phyloP scores from a whole-genome alignment of 2,329 filamentous ascomycete genomes.

The Alternaria burnsii region DNA sequence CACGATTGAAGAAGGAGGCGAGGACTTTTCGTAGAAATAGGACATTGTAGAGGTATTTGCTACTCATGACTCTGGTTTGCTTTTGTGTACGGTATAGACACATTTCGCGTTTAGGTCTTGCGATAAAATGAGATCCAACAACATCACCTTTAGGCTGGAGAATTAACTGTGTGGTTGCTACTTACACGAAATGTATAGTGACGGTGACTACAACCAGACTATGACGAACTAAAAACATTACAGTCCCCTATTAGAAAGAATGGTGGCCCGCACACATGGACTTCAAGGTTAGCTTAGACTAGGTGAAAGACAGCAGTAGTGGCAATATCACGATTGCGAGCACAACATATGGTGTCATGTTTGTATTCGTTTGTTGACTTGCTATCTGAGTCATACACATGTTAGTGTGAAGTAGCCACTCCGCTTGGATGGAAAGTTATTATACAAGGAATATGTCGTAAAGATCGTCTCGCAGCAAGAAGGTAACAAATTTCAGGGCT shows the following conservation, averaged over 20 bases:
- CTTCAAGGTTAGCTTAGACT: not conserved
- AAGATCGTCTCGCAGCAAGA: constrained; percentile 4
- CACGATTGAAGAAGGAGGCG: constrained; percentile 74
- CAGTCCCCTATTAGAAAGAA: not conserved
- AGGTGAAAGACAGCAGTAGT: not conserved
- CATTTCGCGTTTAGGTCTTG: not conserved
- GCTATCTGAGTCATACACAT: not conserved
- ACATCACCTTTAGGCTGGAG: not conserved
- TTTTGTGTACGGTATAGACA: not conserved
- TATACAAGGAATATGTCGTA: constrained; percentile 8
- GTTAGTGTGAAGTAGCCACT: constrained; percentile 3
- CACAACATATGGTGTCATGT: not conserved
- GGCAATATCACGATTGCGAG: not conserved
- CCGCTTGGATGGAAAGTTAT: not conserved
- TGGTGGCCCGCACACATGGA: not conserved
- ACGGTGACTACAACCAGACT: not conserved
- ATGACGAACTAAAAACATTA: not conserved
- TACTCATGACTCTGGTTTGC: not conserved
- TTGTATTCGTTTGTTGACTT: not conserved
- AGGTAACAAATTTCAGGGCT: not conserved
- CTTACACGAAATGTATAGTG: not conserved
- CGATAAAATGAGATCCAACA: not conserved
- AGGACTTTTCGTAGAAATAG: constrained; percentile 69
- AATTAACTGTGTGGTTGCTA: not conserved
- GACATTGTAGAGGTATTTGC: not conserved